Evolutionary conservation across 2,329 filamentous ascomycete species (phyloP).

Genomic region (Claviceps fusiformis): DNA sequence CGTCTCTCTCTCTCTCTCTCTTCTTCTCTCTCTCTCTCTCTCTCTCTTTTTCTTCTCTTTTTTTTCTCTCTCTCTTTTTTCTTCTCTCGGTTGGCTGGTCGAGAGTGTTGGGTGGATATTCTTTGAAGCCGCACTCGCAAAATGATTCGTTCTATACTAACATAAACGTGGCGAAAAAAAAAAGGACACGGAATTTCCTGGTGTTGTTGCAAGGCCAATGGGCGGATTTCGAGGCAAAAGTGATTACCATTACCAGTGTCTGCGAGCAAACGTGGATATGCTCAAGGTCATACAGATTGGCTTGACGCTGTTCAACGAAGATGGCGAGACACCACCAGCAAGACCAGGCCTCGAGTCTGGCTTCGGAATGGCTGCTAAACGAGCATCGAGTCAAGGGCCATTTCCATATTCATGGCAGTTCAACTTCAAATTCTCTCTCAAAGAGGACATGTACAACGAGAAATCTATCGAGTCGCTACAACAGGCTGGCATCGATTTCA

Average conservation of each 20-base stretch:
- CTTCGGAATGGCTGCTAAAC: constrained; percentile 22
- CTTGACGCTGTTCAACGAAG: constrained; percentile 80
- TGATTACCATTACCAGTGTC: constrained; percentile 96
- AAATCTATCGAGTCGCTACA: constrained; percentile 85
- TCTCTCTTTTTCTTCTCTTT: too few relatives aligned
- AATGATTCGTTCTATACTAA: constrained; percentile 4
- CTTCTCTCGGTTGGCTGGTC: too few relatives aligned
- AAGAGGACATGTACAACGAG: constrained; percentile 95
- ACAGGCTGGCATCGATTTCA: constrained; percentile 86
- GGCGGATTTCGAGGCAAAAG: constrained; percentile 89
- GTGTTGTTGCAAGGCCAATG: constrained; percentile 89
- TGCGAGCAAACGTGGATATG: constrained; percentile 93
- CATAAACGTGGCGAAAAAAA: constrained; percentile 8
- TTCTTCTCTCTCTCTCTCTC: too few relatives aligned
- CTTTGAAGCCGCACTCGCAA: background rate
- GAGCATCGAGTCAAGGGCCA: constrained; percentile 29
- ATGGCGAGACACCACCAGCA: constrained; percentile 73
- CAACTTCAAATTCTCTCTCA: constrained; percentile 93
- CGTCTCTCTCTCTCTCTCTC: too few relatives aligned
- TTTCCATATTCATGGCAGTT: constrained; percentile 95
- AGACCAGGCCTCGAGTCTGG: constrained; percentile 39
- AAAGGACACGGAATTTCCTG: constrained; percentile 96
- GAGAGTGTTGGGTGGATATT: too few relatives aligned
- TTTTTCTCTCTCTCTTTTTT: too few relatives aligned
- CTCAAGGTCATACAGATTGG: constrained; percentile 96